Evolutionary conservation across 192 early-diverging fungal genomes (phyloP).

Genomic region (Backusella morwellensis): DNA sequence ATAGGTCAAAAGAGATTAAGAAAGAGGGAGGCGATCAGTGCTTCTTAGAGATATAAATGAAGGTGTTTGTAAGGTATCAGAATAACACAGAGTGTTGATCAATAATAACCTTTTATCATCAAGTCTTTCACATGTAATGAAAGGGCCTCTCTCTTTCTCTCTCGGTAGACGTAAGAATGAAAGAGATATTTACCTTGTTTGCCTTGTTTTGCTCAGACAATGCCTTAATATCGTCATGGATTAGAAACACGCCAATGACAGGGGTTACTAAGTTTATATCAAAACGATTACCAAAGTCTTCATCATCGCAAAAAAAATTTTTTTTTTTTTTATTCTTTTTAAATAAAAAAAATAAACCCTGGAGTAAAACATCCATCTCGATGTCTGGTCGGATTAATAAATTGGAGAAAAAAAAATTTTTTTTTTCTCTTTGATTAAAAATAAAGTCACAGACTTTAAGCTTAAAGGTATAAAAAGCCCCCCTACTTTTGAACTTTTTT

Average conservation of each 20-base stretch:
- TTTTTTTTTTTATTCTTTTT: not conserved
- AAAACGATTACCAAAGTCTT: constrained; percentile 14
- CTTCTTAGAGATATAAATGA: constrained; percentile 16
- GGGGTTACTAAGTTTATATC: constrained; percentile 7
- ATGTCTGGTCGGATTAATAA: not conserved
- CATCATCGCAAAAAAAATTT: constrained; percentile 10
- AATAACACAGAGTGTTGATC: constrained; percentile 15
- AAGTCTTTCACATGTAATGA: not conserved
- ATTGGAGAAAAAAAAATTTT: not conserved
- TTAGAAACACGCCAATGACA: not conserved
- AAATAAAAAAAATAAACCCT: constrained; percentile 1
- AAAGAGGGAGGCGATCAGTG: constrained; percentile 3
- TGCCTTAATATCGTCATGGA: constrained; percentile 12
- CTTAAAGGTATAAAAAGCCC: constrained; percentile 14
- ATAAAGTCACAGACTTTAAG: not conserved
- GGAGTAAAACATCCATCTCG: not conserved
- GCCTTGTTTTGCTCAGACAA: constrained; percentile 9
- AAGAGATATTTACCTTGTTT: not conserved
- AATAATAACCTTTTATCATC: constrained; percentile 15
- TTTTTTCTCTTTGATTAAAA: not conserved
- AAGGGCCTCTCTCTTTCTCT: not conserved
- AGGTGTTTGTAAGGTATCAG: constrained; percentile 7
- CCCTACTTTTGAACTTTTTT: not conserved
- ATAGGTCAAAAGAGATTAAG: too few species aligned
- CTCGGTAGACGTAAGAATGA: not conserved